phyloP scores from a whole-genome alignment of 495 filamentous ascomycete species.

The Aspergillus bertholletiae region DNA sequence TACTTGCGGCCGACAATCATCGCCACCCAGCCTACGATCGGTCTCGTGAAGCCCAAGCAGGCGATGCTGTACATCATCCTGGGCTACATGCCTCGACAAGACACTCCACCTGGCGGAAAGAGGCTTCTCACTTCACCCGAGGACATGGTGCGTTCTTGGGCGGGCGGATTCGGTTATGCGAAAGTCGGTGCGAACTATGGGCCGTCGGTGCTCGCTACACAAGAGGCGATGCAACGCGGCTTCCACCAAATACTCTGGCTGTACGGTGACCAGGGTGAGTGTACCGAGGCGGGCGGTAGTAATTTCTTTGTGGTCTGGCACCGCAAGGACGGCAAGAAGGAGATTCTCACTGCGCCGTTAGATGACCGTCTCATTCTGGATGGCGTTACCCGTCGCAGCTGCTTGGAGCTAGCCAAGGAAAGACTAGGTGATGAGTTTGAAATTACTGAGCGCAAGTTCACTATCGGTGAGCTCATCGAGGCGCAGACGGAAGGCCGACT shows the following conservation, averaged over 20 bases:
- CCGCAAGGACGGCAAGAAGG: constrained; percentile 59
- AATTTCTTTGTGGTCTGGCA: constrained; percentile 75
- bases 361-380: constrained; percentile 78
- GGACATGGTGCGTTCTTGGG: constrained; percentile 21
- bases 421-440: constrained; percentile 35
- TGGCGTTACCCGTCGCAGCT: constrained; percentile 75
- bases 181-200: constrained; percentile 33
- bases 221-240: constrained; percentile 12
- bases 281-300: constrained; percentile 92
- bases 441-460: constrained; percentile 10
- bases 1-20: constrained; percentile 78
- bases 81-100: background rate
- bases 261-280: constrained; percentile 61
- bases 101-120: constrained; percentile 6
- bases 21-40: constrained; percentile 62
- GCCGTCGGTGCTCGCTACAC: constrained; percentile 17
- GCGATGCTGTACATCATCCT: constrained; percentile 70
- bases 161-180: constrained; percentile 23
- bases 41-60: constrained; percentile 66
- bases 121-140: constrained; percentile 1
- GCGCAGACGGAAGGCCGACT: constrained; percentile 2
- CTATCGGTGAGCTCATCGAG: constrained; percentile 4
- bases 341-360: constrained; percentile 77
- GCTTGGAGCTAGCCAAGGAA: constrained; percentile 70
- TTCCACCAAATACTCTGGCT: constrained; percentile 30